These are phyloP conservation scores for Cladophialophora chaetospira DNA, from an alignment of 2,329 filamentous ascomycete genomes.

Conservation along the genomic window DNA sequence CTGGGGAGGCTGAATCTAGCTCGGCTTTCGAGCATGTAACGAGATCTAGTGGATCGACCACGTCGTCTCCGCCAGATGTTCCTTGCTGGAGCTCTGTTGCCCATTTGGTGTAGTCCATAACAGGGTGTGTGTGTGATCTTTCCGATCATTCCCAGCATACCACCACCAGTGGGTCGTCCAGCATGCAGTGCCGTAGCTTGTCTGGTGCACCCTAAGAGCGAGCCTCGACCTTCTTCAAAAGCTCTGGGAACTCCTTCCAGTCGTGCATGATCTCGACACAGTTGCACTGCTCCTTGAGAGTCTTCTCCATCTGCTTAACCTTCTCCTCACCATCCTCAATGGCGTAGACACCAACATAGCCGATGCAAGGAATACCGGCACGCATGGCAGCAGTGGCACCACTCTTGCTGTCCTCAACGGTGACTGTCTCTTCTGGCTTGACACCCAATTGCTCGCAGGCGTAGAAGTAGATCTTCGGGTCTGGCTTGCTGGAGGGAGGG, in stretches of 20 bases:
- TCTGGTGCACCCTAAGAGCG: neutral
- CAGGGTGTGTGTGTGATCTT: no score
- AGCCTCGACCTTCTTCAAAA: constrained; percentile 47
- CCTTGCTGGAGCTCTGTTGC: neutral
- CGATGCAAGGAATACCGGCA: constrained; percentile 78
- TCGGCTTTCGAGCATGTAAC: neutral
- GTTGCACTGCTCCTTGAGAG: constrained; percentile 58
- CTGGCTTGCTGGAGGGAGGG: constrained; percentile 83
- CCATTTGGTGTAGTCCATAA: no score
- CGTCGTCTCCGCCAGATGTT: neutral
- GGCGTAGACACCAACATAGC: constrained; percentile 80
- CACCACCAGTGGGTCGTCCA: no score
- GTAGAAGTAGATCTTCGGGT: constrained; percentile 87
- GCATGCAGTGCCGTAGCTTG: no score
- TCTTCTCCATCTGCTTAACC: constrained; percentile 71
- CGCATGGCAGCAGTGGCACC: constrained; percentile 77
- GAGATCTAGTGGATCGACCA: neutral
- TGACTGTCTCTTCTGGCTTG: constrained; percentile 70
- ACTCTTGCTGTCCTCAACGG: constrained; percentile 88
- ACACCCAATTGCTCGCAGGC: constrained; percentile 75
- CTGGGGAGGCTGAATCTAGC: neutral
- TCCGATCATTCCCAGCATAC: no score
- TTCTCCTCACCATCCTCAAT: constrained; percentile 66
- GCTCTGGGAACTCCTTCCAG: constrained; percentile 51
- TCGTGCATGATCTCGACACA: constrained; percentile 55